Base-by-base conservation (phyloP, 1,284 basidiomycete species). In the Ustilago trichophora region DNA sequence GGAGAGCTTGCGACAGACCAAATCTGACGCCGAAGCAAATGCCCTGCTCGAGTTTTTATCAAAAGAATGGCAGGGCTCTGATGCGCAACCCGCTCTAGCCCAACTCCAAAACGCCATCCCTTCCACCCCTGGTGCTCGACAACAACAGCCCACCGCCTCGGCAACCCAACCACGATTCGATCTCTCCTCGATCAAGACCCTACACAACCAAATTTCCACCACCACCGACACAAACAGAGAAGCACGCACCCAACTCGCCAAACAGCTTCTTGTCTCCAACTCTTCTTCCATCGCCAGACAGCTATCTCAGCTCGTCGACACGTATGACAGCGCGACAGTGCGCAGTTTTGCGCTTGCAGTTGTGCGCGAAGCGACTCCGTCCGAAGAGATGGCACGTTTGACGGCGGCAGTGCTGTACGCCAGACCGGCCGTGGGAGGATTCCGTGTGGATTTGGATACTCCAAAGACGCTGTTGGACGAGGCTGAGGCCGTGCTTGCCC, bases 301-400 rank as follows among this genome's bases (percentile, higher is more conserved):
- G 3, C 8, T 55, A 1, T 25, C 32, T 3, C 58, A 62, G 37
- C 53, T 68, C n/a, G 24, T 68, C 18, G 65, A 68, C 16, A 47
- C 53, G 3, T 41, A 60, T 34, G 65, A 68, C 31, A 45, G 50
- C 24, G 49, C 27, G 0, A n/a, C 41, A 1, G 27, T 37, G 2
- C 57, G 65, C 6, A 31, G 21, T 6, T 48, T 56, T 11, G 46
- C 22, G 5, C 41, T 57, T n/a, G 21, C 27, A 3, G 21, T 47
- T 12, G 40, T 53, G 2, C 26, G 32, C 3, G 26, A 49, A 12
- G 12, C 42, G 13, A 32, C 6, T 13, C 12, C 22, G 2, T 2
- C 22, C 15, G 5, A 36, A 13, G 13, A 27, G 9, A 4, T 41
- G 3, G 44, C 35, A 6, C 24, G 24, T 3, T 26, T 57, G 0